Evolutionary conservation across 257 asterid species (phyloP).

Genomic region (Plectranthus barbatus): DNA sequence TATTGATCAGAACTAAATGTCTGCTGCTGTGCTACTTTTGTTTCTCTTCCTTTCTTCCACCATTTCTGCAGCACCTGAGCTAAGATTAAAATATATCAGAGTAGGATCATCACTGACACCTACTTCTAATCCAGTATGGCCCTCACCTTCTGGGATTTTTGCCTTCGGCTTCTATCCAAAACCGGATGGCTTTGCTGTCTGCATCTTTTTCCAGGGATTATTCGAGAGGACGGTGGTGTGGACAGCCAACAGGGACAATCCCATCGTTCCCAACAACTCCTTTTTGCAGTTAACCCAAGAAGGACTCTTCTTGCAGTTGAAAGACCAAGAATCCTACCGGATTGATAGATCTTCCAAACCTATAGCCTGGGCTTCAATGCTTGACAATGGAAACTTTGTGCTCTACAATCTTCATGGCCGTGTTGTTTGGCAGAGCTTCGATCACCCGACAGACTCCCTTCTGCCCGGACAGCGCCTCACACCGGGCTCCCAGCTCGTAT

Average conservation of each 20-base stretch:
- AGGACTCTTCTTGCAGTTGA: conserved; percentile 20
- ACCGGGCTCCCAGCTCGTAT: conserved; percentile 10
- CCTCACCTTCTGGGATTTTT: not conserved
- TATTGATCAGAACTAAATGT: no score
- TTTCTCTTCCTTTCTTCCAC: no score
- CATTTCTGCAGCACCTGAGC: not conserved
- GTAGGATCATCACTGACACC: not conserved
- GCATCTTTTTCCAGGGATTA: not conserved
- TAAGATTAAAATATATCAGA: not conserved
- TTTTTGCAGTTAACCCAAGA: conserved; percentile 15
- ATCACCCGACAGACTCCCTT: conserved; percentile 38
- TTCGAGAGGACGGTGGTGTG: conserved; percentile 15
- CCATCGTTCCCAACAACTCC: conserved; percentile 11
- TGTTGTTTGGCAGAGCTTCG: conserved; percentile 52
- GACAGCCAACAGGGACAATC: conserved; percentile 22
- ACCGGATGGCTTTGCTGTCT: not conserved
- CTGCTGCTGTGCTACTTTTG: no score
- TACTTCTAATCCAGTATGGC: not conserved
- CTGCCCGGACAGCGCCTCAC: conserved; percentile 30
- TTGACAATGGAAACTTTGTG: conserved; percentile 48
- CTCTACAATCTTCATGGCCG: conserved; percentile 15
- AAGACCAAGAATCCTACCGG: not conserved
- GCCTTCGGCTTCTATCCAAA: not conserved
- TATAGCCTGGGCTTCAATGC: conserved; percentile 33
- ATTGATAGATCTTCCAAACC: not conserved